phyloP scores from a whole-genome alignment of 2,329 filamentous ascomycete species.

The Kalaharituber pfeilii region DNA sequence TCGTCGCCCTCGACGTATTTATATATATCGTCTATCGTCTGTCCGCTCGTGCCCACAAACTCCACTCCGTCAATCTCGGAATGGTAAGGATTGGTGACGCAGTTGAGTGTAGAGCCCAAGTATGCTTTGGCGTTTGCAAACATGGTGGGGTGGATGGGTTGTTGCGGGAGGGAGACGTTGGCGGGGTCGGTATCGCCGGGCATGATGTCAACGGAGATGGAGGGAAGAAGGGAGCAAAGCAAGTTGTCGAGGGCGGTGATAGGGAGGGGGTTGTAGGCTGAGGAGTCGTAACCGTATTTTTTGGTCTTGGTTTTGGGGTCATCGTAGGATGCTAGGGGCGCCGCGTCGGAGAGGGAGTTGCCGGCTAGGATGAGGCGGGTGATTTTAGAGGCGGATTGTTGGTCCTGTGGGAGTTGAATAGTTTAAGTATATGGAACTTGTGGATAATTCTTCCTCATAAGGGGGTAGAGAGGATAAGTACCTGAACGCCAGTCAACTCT shows the following conservation, averaged over 20 bases:
- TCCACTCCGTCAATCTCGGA: slow-evolving; percentile 81
- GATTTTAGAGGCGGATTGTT: slow-evolving; percentile 47
- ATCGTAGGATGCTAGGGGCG: slow-evolving; percentile 30
- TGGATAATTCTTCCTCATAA: too few species aligned
- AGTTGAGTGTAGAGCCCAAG: slow-evolving; percentile 48
- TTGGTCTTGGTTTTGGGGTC: slow-evolving; percentile 31
- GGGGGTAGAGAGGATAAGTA: slow-evolving; percentile 20
- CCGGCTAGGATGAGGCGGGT: slow-evolving; percentile 79
- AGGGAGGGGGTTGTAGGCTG: slow-evolving; percentile 70
- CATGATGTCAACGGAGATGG: slow-evolving; percentile 73
- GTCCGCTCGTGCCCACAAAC: slow-evolving; percentile 69
- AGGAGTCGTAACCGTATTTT: slow-evolving; percentile 89
- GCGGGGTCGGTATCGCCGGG: slow-evolving; percentile 74
- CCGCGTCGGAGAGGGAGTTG: slow-evolving; percentile 48
- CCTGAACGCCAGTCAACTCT: slow-evolving; percentile 46
- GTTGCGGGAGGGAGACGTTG: slow-evolving; percentile 77
- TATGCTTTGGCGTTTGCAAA: slow-evolving; percentile 62
- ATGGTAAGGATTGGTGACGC: slow-evolving; percentile 84
- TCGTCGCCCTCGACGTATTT: slow-evolving; percentile 72
- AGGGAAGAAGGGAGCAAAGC: slow-evolving; percentile 62
- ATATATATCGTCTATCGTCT: slow-evolving; percentile 85
- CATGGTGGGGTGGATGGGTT: slow-evolving; percentile 82
- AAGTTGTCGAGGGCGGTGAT: slow-evolving; percentile 72
- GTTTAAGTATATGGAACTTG: not conserved
- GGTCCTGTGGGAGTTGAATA: slow-evolving; percentile 24